A percentile compares a stretch with the other conserved stretches of the same genome.
Evolutionary conservation across 768 basidiomycete genomes (phyloP).

Genomic region (Psilocybe cubensis): DNA sequence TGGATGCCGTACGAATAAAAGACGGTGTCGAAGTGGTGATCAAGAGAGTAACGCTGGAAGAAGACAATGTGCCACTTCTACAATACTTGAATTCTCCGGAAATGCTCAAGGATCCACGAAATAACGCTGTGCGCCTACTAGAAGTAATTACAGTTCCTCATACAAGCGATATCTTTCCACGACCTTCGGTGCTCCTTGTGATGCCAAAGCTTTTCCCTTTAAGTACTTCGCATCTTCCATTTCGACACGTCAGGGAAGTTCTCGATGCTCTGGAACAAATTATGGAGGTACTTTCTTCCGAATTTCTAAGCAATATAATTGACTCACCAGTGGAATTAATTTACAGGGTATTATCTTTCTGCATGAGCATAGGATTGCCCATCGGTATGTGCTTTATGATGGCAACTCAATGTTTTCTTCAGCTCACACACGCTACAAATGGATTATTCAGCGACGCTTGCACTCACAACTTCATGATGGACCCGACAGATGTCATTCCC

Average conservation of each 20-base stretch:
- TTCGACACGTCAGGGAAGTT: slow-evolving; percentile 24
- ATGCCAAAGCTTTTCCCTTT: slow-evolving; percentile 25
- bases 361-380: slow-evolving; percentile 20
- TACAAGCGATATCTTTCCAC: background rate
- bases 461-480: slow-evolving; percentile 22
- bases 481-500: slow-evolving; percentile 19
- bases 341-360: slow-evolving; percentile 18
- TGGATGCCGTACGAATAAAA: slow-evolving; percentile 5
- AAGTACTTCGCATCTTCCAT: slow-evolving; percentile 11
- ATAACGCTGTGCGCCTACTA: slow-evolving; percentile 24
- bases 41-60: background rate
- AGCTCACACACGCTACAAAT: too few species aligned
- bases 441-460: slow-evolving; percentile 18
- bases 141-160: slow-evolving; percentile 24
- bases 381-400: slow-evolving; percentile 17
- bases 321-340: too few species aligned
- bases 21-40: slow-evolving; percentile 4
- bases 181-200: slow-evolving; percentile 16
- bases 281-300: slow-evolving; percentile 14
- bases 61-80: slow-evolving; percentile 4
- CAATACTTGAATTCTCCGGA: slow-evolving; percentile 15
- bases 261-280: slow-evolving; percentile 24
- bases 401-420: too few species aligned
- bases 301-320: too few species aligned
- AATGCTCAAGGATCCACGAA: slow-evolving; percentile 18